Percentiles rank a stretch among this genome's conserved stretches.
Evolutionary conservation across 257 asterid species (phyloP).

Genomic region (Jaltomata sinuosa): DNA sequence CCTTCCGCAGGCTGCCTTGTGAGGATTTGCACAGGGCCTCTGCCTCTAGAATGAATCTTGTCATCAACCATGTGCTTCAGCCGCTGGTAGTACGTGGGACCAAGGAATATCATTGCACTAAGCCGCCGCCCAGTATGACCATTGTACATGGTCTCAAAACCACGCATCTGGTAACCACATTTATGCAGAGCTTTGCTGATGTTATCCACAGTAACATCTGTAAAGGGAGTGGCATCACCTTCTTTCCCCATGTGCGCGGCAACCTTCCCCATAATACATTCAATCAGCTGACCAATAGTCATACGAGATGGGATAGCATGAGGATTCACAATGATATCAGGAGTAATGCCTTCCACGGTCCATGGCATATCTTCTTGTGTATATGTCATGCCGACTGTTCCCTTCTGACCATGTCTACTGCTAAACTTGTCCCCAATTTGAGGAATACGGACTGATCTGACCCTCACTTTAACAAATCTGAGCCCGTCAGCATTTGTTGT

Average conservation of each 20-base stretch:
- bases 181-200: constrained; percentile 90
- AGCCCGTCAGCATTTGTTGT: constrained; percentile 94
- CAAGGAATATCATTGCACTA: constrained; percentile 74
- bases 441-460: constrained; percentile 87
- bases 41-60: constrained; percentile 94
- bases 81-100: constrained; percentile 96
- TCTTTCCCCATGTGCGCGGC: constrained; percentile 98
- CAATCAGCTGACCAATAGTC: constrained; percentile 96
- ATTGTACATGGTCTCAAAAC: constrained; percentile 94
- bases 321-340: constrained; percentile 88
- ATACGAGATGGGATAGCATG: constrained; percentile 98
- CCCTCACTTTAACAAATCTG: constrained; percentile 90
- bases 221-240: constrained; percentile 96
- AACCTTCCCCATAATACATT: constrained; percentile 96
- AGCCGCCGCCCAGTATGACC: constrained; percentile 93
- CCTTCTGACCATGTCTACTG: constrained; percentile 96
- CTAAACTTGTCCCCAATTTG: constrained; percentile 98
- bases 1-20: constrained; percentile 99
- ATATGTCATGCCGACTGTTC: constrained; percentile 92
- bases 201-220: constrained; percentile 93
- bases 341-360: constrained; percentile 84
- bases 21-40: constrained; percentile 94
- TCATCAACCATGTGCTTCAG: constrained; percentile 98
- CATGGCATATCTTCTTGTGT: constrained; percentile 99
- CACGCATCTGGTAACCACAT: constrained; percentile 98